Evolutionary conservation across 1,284 basidiomycete species (phyloP).

Genomic region (Stereum hirsutum): DNA sequence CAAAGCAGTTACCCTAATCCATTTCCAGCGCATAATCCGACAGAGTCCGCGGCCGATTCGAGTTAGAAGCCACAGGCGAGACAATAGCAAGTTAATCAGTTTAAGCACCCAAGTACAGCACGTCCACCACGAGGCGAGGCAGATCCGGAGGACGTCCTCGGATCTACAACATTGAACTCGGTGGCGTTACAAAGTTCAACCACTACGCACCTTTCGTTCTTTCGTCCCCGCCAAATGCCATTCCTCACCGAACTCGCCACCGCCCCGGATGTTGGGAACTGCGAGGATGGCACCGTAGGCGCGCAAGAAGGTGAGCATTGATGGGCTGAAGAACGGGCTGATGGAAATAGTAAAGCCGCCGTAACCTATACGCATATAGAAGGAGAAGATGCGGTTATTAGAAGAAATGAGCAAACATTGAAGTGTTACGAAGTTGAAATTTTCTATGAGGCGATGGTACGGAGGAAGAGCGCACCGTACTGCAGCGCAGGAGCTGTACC

Average conservation of each 20-base stretch:
- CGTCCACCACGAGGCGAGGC: too few species aligned
- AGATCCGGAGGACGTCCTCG: too few species aligned
- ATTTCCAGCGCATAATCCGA: too few species aligned
- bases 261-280: constrained; percentile 73
- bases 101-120: too few species aligned
- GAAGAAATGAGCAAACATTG: background rate
- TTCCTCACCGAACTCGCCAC: constrained; percentile 76
- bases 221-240: constrained; percentile 70
- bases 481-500: constrained; percentile 75
- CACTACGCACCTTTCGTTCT: constrained; percentile 63
- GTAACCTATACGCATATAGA: constrained; percentile 43
- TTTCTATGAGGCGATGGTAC: too few species aligned
- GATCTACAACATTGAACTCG: background rate
- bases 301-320: constrained; percentile 71
- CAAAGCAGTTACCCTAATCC: constrained; percentile 60
- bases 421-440: background rate
- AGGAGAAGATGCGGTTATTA: background rate
- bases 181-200: background rate
- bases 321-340: constrained; percentile 63
- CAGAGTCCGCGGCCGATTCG: too few species aligned
- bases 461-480: constrained; percentile 71
- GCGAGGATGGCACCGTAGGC: constrained; percentile 71
- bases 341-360: constrained; percentile 75
- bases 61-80: too few species aligned
- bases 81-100: too few species aligned